Percentiles rank a stretch among this genome's conserved stretches.
These are phyloP conservation scores for Mortierella sp. DNA, from an alignment of 371 early-diverging fungal genomes.

Conservation along the genomic window DNA sequence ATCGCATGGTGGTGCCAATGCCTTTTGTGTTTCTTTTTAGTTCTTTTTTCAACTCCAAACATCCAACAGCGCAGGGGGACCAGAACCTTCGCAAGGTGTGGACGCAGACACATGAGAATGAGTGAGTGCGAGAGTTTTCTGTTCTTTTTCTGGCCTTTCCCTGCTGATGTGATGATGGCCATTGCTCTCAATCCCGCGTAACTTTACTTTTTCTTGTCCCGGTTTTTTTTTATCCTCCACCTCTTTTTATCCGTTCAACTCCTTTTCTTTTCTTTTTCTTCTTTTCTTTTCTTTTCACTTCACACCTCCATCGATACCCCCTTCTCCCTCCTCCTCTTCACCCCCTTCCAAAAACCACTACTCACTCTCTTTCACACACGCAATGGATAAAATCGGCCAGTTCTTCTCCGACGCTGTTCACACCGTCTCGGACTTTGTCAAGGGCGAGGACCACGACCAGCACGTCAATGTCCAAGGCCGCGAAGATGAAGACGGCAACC, in stretches of 20 bases:
- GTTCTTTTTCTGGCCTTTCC: background rate
- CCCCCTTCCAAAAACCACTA: background rate
- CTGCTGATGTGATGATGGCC: constrained; percentile 9
- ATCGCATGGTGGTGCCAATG: background rate
- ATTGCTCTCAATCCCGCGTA: constrained; percentile 10
- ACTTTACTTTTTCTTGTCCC: background rate
- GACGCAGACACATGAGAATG: background rate
- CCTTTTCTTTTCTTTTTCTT: background rate
- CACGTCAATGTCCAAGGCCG: constrained; percentile 9
- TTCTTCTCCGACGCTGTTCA: constrained; percentile 20
- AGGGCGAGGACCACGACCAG: constrained; percentile 45
- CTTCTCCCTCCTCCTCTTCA: background rate
- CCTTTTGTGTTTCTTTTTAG: background rate
- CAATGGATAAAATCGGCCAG: constrained; percentile 27
- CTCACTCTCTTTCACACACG: background rate
- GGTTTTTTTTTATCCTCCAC: background rate
- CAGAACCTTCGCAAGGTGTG: background rate
- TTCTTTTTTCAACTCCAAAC: constrained; percentile 17
- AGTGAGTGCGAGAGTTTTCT: background rate
- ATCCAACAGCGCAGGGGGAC: constrained; percentile 2
- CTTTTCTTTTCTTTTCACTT: constrained; percentile 2
- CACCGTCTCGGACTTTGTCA: constrained; percentile 33
- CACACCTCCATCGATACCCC: constrained; percentile 18
- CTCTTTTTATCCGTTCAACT: constrained; percentile 6
- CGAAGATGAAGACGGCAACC: constrained; percentile 17